Evolutionary conservation across 2,329 filamentous ascomycete genomes (phyloP).

Genomic region (Fusarium oligoseptatum): DNA sequence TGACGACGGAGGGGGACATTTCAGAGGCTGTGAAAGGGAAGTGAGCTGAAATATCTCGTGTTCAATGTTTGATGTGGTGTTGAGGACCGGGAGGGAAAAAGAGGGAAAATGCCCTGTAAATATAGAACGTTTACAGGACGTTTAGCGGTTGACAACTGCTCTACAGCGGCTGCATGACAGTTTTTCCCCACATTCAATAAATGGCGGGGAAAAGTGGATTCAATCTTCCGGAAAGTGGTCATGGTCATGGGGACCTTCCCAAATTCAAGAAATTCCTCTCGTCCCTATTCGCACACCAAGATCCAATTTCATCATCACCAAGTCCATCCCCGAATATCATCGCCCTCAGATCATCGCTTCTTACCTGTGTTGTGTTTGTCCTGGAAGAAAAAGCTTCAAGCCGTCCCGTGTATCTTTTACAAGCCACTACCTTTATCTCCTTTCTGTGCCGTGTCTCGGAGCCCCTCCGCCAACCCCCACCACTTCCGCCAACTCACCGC

Average conservation of each 20-base stretch:
- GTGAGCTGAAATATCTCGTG: neutral
- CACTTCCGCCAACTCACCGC: slow-evolving; percentile 23
- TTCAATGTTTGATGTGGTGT: neutral
- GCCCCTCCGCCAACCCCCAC: slow-evolving; percentile 29
- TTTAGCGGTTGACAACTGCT: slow-evolving; percentile 18
- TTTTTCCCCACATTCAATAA: slow-evolving; percentile 34
- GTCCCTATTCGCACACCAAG: neutral
- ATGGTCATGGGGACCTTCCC: slow-evolving; percentile 25
- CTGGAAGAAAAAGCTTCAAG: neutral
- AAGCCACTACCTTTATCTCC: slow-evolving; percentile 1
- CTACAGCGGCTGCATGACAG: slow-evolving; percentile 1
- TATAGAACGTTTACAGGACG: slow-evolving; percentile 12
- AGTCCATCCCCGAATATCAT: neutral
- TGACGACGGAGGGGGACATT: neutral
- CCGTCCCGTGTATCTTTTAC: neutral
- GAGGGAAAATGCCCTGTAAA: neutral
- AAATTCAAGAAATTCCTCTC: slow-evolving; percentile 32
- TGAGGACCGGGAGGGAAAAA: neutral
- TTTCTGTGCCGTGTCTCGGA: slow-evolving; percentile 19
- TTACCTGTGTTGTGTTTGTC: neutral
- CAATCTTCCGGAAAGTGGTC: slow-evolving; percentile 6
- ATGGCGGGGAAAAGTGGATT: slow-evolving; percentile 39
- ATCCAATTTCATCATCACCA: slow-evolving; percentile 19
- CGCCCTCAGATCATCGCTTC: neutral
- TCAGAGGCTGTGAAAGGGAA: neutral